phyloP scores from a whole-genome alignment of 2,329 filamentous ascomycete genomes.

The Penicillium brasilianum region DNA sequence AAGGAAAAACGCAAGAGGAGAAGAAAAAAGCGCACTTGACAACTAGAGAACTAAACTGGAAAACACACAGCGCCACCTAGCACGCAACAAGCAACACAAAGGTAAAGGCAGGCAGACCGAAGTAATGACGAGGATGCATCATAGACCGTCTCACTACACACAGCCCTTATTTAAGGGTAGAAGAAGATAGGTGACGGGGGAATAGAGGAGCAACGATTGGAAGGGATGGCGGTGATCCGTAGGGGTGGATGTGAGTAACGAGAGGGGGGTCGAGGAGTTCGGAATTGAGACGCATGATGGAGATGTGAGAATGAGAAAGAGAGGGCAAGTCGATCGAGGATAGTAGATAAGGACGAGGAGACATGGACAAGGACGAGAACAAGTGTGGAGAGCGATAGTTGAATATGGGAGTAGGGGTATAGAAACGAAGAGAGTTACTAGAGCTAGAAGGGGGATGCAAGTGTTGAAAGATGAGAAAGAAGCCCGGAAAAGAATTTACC shows the following conservation, averaged over 20 bases:
- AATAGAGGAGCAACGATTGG: slow-evolving; percentile 15
- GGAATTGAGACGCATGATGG: neutral
- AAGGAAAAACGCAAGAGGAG: neutral
- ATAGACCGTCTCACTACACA: neutral
- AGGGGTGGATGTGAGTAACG: slow-evolving; percentile 1
- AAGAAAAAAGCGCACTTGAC: neutral
- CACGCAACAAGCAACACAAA: slow-evolving; percentile 7
- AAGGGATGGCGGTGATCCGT: slow-evolving; percentile 3
- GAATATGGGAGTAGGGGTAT: neutral
- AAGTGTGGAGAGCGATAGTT: neutral
- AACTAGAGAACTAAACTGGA: neutral
- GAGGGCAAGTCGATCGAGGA: neutral
- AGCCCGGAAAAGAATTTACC: neutral
- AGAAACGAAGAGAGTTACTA: neutral
- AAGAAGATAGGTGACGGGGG: neutral
- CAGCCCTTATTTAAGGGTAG: neutral
- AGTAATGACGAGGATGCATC: slow-evolving; percentile 16
- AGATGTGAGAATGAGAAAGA: neutral
- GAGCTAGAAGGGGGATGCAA: slow-evolving; percentile 2
- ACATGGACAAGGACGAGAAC: neutral
- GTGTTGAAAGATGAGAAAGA: neutral
- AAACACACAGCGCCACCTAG: slow-evolving; percentile 13
- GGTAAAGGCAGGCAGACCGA: slow-evolving; percentile 1
- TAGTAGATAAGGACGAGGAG: neutral
- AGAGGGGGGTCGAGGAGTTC: neutral